Percentiles rank a stretch among this genome's conserved stretches.
Conservation (phyloP, 768 basidiomycete species). For the Cystofilobasidium ferigula region DNA sequence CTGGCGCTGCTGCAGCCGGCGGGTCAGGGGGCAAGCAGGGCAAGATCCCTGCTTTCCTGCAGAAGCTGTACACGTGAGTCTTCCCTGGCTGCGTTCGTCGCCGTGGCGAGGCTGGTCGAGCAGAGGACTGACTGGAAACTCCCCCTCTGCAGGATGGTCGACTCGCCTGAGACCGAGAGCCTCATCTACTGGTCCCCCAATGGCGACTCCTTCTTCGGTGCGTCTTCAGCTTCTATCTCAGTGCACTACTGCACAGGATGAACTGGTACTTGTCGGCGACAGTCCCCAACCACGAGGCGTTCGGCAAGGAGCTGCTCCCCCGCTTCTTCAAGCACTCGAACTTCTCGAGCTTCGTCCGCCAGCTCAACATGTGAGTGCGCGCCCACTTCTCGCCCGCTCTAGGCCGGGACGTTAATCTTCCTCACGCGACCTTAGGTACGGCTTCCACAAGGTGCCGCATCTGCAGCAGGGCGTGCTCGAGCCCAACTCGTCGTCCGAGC, state of each 20-base stretch:
- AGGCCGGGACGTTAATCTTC: neutral
- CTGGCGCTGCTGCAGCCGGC: neutral
- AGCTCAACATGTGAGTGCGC: constrained; percentile 61
- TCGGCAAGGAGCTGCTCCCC: constrained; percentile 49
- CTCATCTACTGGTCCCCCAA: constrained; percentile 18
- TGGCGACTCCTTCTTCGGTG: constrained; percentile 24
- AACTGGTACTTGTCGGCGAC: no score
- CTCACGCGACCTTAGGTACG: constrained; percentile 44
- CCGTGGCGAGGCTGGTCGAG: neutral
- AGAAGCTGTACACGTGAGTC: constrained; percentile 23
- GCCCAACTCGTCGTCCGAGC: constrained; percentile 28
- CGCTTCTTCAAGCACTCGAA: constrained; percentile 97
- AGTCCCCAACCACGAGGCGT: constrained; percentile 23
- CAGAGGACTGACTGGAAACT: neutral
- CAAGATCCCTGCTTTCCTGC: constrained; percentile 23
- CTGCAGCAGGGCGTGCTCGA: constrained; percentile 87
- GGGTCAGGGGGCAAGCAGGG: neutral
- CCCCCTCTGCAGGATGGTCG: constrained; percentile 15
- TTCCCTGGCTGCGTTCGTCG: neutral
- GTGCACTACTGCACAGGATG: no score
- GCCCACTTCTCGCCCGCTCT: neutral
- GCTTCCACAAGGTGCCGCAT: constrained; percentile 89
- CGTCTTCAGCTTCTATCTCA: neutral
- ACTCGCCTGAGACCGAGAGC: constrained; percentile 4
- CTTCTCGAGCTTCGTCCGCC: constrained; percentile 81